Evolutionary conservation across 2,329 filamentous ascomycete genomes (phyloP), one percentile per base, ranked within the genome.

Genomic region (Sporothrix humicola): DNA sequence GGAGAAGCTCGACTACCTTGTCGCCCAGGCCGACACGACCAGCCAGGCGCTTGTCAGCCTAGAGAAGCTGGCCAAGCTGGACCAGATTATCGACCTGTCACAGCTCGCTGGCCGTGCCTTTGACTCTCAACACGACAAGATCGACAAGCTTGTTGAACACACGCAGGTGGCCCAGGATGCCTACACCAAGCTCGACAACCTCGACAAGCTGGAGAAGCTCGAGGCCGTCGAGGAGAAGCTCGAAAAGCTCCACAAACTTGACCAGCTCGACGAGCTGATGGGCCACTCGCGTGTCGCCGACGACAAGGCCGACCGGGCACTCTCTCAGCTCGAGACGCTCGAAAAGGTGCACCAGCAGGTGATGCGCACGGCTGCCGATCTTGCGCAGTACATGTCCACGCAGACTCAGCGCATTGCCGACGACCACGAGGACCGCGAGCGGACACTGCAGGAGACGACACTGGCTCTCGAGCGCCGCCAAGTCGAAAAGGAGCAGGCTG

Each of bases 301-400:
- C 56, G 58, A 48, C 65, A 72, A 74, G 23, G 88, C 93, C 0
- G 88, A 88, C 70, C 91, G 93, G 79, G 90, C 92, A 0, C 88
- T 93, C 50, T 86, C 87, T 5, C 93, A 95, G 77, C 88, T 98
- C 63, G 91, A 92, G 75, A 93, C 93, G 31, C 87, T 99, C 5
- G 94, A 98, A 77, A 89, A 94, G 81, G 96, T 98, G 69, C 94
- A 98, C 79, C 88, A 92, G 76, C 93, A 97, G 77, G 94, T 99
- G 73, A 89, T 93, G 80, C 87, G 90, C 74, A 97, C 94, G 1
- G 94, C 95, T 0, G 89, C 90, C 23, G 94, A 97, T 79, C 91
- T 99, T 72, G 92, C 92, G 1, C 89, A 91, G 58, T 97, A 98
- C 80, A 88, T 98, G 23, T 88, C 91, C 2, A 86, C 86, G 2